Evolutionary conservation across 306 rosid genomes (phyloP).

Genomic region (Neltuma alba): DNA sequence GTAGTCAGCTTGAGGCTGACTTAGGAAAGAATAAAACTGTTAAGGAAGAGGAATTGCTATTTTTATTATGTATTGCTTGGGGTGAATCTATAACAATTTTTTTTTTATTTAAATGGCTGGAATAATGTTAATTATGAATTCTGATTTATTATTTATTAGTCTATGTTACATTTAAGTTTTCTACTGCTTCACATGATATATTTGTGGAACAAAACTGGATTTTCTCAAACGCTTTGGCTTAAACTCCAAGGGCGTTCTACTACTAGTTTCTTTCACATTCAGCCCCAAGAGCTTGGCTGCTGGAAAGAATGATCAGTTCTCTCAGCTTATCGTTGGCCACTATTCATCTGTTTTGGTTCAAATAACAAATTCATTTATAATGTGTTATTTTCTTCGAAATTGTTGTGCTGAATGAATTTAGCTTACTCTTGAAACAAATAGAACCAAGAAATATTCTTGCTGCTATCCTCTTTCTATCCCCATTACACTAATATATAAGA

Average conservation of each 20-base stretch:
- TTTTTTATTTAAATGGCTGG: not conserved
- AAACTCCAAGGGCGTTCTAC: not conserved
- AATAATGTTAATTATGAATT: too few relatives aligned
- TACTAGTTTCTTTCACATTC: not conserved
- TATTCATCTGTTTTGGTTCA: not conserved
- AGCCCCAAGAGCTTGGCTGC: not conserved
- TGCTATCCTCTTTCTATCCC: not conserved
- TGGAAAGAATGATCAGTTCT: not conserved
- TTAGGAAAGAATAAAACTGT: not conserved
- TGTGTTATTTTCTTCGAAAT: not conserved
- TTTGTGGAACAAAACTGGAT: not conserved
- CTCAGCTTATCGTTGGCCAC: not conserved
- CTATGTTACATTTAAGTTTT: not conserved
- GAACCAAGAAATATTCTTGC: not conserved
- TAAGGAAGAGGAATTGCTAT: not conserved
- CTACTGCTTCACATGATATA: not conserved
- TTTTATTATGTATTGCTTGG: not conserved
- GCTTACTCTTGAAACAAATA: not conserved
- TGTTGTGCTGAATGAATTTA: not conserved
- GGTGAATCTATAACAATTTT: not conserved
- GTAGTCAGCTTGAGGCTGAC: not conserved
- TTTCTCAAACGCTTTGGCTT: not conserved
- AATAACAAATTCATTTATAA: not conserved
- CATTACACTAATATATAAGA: not conserved
- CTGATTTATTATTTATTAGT: not conserved